Evolutionary conservation across 805 yeast genomes (phyloP).

Genomic region (Wickerhamiella azyma): DNA sequence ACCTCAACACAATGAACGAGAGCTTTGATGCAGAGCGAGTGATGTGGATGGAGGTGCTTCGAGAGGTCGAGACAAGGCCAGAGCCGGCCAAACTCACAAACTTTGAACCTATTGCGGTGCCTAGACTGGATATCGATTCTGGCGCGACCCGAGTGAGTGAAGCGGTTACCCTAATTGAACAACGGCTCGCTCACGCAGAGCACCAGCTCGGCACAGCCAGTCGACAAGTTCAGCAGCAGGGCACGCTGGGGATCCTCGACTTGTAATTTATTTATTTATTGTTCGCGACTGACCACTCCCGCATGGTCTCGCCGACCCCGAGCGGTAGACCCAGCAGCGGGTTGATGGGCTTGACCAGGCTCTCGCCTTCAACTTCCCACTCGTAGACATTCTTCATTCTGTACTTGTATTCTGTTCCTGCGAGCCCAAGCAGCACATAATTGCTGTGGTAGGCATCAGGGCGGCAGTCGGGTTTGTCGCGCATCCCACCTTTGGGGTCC

Average conservation of each 20-base stretch:
- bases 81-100: too few relatives aligned
- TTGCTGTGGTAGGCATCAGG: conserved; percentile 89
- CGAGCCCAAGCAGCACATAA: conserved; percentile 66
- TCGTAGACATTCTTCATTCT: conserved; percentile 20
- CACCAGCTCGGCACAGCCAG: too few relatives aligned
- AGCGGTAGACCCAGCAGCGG: conserved; percentile 49
- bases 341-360: conserved; percentile 27
- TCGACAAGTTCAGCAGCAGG: too few relatives aligned
- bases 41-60: background rate
- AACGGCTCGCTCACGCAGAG: too few relatives aligned
- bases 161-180: too few relatives aligned
- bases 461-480: conserved; percentile 72
- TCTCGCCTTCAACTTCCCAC: conserved; percentile 16
- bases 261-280: too few relatives aligned
- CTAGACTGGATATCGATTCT: too few relatives aligned
- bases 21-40: background rate
- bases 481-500: conserved; percentile 51
- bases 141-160: too few relatives aligned
- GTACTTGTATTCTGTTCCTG: conserved; percentile 39
- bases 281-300: conserved; percentile 12
- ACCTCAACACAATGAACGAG: background rate
- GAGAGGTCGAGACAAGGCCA: background rate
- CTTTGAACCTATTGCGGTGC: too few relatives aligned
- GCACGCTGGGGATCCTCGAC: too few relatives aligned
- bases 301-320: conserved; percentile 29